Base-by-base conservation (phyloP, 176 grass and related monocot species). In the Avena sativa region DNA sequence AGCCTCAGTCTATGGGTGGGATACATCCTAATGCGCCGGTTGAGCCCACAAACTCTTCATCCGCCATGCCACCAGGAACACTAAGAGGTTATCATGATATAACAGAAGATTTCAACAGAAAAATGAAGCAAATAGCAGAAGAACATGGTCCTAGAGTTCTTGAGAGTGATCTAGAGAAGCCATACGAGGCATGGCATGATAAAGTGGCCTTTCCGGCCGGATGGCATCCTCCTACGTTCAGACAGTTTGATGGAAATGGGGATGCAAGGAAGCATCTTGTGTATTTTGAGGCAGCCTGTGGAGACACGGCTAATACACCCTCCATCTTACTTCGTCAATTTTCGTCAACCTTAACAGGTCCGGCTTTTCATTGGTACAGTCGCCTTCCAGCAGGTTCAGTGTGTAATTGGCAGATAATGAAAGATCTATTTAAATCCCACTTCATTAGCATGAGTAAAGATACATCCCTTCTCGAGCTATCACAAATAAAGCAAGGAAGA, bases 131-230 rank as follows among this genome's bases (percentile, higher is more conserved):
- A 38, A 68, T 68, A 17, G 65, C 65, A 6, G 15, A 68, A 19
- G 65, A 38, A 2, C 32, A 56, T 4, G 5, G 4, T 6, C 52
- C 52, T 17, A 17, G 15, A 17, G 5, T 1, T 17, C 52, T 56
- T 6, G 52, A 56, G 15, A 56, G 52, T 4, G 52, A 84, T 16
- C 7, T 84, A 2, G 69, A 84, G 14, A 84, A 84, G 14, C 69
- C 81, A 8, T 84, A 74, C 26, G 81, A 84, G 12, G 40, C 81
- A 25, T 74, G 81, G 68, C 81, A 83, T 13, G 68, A 84, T 2
- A 59, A 12, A 11, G 81, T 84, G 0, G 4, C 36, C 0, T 84
- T 84, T 26, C 68, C 81, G 4, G n/a, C 34, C 0, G 30, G 48
- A 4, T 84, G 81, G 81, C 68, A 32, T 21, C 69, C 69, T 7